Evolutionary conservation across 441 rosid genomes (phyloP).

Genomic region (Adansonia madagascariensis): DNA sequence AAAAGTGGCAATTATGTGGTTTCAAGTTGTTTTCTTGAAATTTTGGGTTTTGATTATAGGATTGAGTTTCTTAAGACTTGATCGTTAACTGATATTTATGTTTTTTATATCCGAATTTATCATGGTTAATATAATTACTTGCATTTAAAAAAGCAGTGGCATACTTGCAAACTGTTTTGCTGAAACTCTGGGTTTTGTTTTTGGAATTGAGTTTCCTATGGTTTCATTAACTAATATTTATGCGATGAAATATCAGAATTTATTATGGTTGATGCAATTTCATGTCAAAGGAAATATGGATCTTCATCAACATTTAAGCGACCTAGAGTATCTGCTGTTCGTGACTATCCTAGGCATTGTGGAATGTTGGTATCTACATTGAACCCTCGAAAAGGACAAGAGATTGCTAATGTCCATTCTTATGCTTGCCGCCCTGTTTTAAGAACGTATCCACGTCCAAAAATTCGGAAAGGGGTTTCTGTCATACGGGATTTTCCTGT

Average conservation of each 20-base stretch:
- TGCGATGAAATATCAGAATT: neutral
- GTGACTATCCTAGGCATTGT: slow-evolving; percentile 64
- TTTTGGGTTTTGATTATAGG: neutral
- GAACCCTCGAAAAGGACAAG: neutral
- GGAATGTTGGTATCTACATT: slow-evolving; percentile 20
- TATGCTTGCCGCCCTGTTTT: neutral
- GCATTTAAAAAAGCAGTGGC: neutral
- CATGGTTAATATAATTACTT: neutral
- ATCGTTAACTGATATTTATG: neutral
- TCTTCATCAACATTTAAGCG: slow-evolving; percentile 43
- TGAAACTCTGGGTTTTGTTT: neutral
- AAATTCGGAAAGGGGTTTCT: neutral
- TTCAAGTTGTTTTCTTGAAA: neutral
- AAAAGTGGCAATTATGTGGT: neutral
- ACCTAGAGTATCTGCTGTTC: slow-evolving; percentile 46
- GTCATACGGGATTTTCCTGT: slow-evolving; percentile 16
- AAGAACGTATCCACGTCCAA: slow-evolving; percentile 4
- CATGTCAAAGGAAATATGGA: neutral
- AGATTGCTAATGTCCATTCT: slow-evolving; percentile 9
- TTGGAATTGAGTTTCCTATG: neutral
- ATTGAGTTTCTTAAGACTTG: neutral
- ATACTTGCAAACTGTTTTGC: neutral
- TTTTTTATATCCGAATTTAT: neutral
- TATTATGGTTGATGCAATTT: neutral
- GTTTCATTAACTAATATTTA: neutral